Evolutionary conservation across 352 stramenopile species (phyloP).

Genomic region (Globisporangium paddicum): DNA sequence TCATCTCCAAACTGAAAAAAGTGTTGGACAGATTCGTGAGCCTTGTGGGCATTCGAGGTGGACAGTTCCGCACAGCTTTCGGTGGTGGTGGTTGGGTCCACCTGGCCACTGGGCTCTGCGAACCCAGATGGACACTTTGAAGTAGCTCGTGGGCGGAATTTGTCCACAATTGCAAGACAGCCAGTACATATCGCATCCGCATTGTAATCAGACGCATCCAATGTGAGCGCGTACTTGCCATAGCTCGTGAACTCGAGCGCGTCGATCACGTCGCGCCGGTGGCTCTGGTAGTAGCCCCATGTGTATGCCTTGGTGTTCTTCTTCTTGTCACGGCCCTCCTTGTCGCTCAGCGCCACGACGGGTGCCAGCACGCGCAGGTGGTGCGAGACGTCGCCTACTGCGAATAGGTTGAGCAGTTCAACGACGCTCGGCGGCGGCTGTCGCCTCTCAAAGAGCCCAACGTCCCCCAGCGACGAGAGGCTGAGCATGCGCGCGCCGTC

Average conservation of each 20-base stretch:
- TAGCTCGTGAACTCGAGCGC: conserved; percentile 34
- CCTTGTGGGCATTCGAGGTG: conserved; percentile 22
- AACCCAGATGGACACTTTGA: conserved; percentile 26
- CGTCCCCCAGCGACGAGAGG: conserved; percentile 12
- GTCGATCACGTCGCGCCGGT: conserved; percentile 32
- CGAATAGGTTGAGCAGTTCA: conserved; percentile 16
- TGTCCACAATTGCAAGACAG: conserved; percentile 55
- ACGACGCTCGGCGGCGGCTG: conserved; percentile 8
- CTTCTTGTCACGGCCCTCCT: not conserved
- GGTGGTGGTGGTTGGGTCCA: not conserved
- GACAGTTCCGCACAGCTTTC: conserved; percentile 27
- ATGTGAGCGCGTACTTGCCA: conserved; percentile 51
- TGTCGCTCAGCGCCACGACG: conserved; percentile 13
- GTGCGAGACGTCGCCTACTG: conserved; percentile 10
- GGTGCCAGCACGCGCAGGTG: conserved; percentile 10
- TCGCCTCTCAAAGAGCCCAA: conserved; percentile 10
- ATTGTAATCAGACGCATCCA: conserved; percentile 44
- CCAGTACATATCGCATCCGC: conserved; percentile 34
- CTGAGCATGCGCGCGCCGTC: conserved; percentile 12
- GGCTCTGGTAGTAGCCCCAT: conserved; percentile 54
- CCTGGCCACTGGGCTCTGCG: conserved; percentile 3
- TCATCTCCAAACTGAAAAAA: conserved; percentile 41
- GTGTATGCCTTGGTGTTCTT: conserved; percentile 12
- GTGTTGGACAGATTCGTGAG: conserved; percentile 14
- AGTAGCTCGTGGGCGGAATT: conserved; percentile 40